A percentile compares a stretch with the other conserved stretches of the same genome.
These are phyloP conservation scores for Globomyces pollinis-pini DNA, from an alignment of 192 early-diverging fungal genomes.

Conservation along the genomic window DNA sequence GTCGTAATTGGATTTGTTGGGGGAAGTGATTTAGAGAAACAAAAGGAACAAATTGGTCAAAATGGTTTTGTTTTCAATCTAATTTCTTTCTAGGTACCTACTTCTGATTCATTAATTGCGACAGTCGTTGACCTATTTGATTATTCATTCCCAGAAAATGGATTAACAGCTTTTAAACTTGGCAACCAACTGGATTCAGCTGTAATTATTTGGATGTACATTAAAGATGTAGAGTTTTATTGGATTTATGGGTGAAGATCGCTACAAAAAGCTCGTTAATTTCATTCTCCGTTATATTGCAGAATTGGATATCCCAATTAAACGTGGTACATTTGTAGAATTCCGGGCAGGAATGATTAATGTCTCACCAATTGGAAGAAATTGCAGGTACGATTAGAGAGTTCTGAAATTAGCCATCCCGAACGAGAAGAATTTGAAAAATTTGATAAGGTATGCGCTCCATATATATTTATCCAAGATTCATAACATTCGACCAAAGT, in stretches of 20 bases:
- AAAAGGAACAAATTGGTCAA: constrained; percentile 88
- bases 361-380: constrained; percentile 92
- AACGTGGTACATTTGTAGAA: constrained; percentile 97
- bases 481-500: constrained; percentile 75
- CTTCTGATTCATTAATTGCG: neutral
- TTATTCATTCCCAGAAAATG: constrained; percentile 96
- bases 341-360: constrained; percentile 99
- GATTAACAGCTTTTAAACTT: constrained; percentile 82
- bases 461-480: too few species aligned
- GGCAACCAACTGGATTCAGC: constrained; percentile 63
- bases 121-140: constrained; percentile 81
- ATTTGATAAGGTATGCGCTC: constrained; percentile 62
- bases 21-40: constrained; percentile 88
- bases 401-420: constrained; percentile 37
- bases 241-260: constrained; percentile 81
- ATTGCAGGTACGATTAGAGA: constrained; percentile 78
- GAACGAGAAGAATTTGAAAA: constrained; percentile 89
- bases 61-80: constrained; percentile 43
- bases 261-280: constrained; percentile 85
- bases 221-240: constrained; percentile 99
- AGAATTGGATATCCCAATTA: constrained; percentile 86
- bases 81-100: neutral
- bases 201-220: too few species aligned
- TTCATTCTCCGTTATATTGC: constrained; percentile 93
- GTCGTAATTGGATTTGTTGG: constrained; percentile 95